Conservation (phyloP, 1,284 basidiomycete genomes). For the Irpex sp. region DNA sequence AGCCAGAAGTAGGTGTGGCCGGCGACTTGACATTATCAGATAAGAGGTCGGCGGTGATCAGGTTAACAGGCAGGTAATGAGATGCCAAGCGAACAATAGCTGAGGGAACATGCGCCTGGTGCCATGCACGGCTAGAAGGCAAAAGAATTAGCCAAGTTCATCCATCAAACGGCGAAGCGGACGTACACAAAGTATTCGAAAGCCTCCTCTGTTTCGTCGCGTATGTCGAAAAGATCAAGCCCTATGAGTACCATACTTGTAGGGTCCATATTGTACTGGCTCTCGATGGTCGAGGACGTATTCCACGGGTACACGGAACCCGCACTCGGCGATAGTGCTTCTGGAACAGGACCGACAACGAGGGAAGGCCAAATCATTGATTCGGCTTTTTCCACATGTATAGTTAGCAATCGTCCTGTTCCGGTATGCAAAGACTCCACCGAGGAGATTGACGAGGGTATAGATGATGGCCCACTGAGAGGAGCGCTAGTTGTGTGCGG, state of each 20-base stretch:
- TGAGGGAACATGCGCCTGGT: conserved; percentile 66
- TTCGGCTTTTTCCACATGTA: conserved; percentile 75
- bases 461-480: conserved; percentile 38
- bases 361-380: conserved; percentile 77
- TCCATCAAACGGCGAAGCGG: neutral
- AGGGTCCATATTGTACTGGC: conserved; percentile 77
- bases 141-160: conserved; percentile 6
- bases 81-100: conserved; percentile 72
- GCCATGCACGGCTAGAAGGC: conserved; percentile 69
- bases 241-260: conserved; percentile 70
- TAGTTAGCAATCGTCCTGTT: conserved; percentile 62
- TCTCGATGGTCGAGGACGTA: conserved; percentile 48
- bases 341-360: conserved; percentile 68
- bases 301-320: conserved; percentile 44
- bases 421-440: conserved; percentile 63
- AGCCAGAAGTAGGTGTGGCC: conserved; percentile 14
- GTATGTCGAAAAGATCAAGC: conserved; percentile 66
- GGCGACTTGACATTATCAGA: conserved; percentile 6
- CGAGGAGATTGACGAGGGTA: conserved; percentile 69
- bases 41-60: conserved; percentile 16
- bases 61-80: conserved; percentile 59
- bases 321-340: conserved; percentile 44
- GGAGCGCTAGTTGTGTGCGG: conserved; percentile 34
- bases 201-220: conserved; percentile 66
- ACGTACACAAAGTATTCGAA: conserved; percentile 78